A percentile compares a stretch with the other conserved stretches of the same genome.
phyloP scores from a whole-genome alignment of 192 early-diverging fungal genomes.

The Coemansia sp. region DNA sequence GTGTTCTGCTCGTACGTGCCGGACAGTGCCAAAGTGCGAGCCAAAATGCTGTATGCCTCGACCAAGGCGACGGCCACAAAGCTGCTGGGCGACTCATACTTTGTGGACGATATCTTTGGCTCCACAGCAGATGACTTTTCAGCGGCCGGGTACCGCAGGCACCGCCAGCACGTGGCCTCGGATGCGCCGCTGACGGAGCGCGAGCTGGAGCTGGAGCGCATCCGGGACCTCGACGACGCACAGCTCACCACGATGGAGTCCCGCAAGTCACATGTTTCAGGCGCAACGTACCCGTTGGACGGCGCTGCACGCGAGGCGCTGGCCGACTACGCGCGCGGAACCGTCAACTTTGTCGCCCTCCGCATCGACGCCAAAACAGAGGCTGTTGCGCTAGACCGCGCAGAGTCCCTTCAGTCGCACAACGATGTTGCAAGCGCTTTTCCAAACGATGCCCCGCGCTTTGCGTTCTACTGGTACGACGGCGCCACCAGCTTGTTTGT shows the following conservation, averaged over 20 bases:
- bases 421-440: slow-evolving; percentile 58
- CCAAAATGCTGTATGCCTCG: slow-evolving; percentile 96
- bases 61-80: slow-evolving; percentile 78
- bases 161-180: slow-evolving; percentile 53
- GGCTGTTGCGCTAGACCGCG: slow-evolving; percentile 56
- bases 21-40: slow-evolving; percentile 77
- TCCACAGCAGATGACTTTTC: slow-evolving; percentile 55
- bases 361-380: slow-evolving; percentile 58
- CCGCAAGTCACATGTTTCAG: slow-evolving; percentile 67
- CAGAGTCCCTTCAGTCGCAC: slow-evolving; percentile 43
- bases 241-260: slow-evolving; percentile 41
- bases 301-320: slow-evolving; percentile 67
- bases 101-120: slow-evolving; percentile 84
- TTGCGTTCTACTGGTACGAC: slow-evolving; percentile 50
- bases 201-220: slow-evolving; percentile 74
- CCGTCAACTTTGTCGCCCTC: slow-evolving; percentile 67
- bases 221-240: slow-evolving; percentile 31
- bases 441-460: slow-evolving; percentile 69
- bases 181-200: slow-evolving; percentile 83
- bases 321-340: slow-evolving; percentile 49
- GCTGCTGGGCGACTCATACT: slow-evolving; percentile 78
- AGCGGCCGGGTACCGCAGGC: slow-evolving; percentile 27
- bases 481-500: slow-evolving; percentile 64
- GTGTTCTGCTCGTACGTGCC: slow-evolving; percentile 80
- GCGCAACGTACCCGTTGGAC: slow-evolving; percentile 65